A percentile compares a stretch with the other conserved stretches of the same genome.
Conservation (phyloP, 108 stramenopile genomes). For the Nitzschia palea region DNA sequence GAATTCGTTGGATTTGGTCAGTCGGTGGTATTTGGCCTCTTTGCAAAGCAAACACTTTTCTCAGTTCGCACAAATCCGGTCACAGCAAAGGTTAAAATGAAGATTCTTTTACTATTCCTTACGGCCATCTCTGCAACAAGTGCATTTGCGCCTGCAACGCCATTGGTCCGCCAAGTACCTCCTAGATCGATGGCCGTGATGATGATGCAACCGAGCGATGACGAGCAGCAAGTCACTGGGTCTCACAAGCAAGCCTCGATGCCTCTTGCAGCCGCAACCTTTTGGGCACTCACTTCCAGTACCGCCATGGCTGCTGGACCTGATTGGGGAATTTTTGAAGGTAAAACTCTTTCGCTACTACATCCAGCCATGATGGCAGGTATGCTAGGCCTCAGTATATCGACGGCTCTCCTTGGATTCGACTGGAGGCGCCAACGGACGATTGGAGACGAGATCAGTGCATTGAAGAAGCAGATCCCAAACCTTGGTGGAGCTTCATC, state of each 20-base stretch:
- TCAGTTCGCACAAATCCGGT: no score
- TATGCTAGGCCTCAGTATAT: slow-evolving; percentile 64
- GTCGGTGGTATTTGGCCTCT: no score
- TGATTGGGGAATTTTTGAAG: slow-evolving; percentile 77
- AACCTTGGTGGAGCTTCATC: slow-evolving; percentile 44
- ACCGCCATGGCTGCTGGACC: slow-evolving; percentile 43
- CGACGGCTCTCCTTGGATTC: slow-evolving; percentile 88
- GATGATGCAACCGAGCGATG: neutral
- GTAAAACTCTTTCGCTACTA: slow-evolving; percentile 74
- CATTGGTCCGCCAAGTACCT: neutral
- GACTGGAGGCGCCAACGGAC: slow-evolving; percentile 93
- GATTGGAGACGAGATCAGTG: slow-evolving; percentile 82
- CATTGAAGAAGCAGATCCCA: slow-evolving; percentile 66
- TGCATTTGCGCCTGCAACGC: slow-evolving; percentile 18
- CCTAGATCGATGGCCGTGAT: neutral
- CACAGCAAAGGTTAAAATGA: slow-evolving; percentile 19
- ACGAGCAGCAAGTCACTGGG: neutral
- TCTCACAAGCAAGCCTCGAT: neutral
- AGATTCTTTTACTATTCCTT: slow-evolving; percentile 16
- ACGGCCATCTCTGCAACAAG: slow-evolving; percentile 5
- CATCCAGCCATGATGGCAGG: slow-evolving; percentile 89
- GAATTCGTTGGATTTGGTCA: no score
- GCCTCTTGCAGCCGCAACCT: slow-evolving; percentile 22
- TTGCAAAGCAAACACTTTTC: no score
- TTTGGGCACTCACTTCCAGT: slow-evolving; percentile 21